Evolutionary conservation across 2,329 filamentous ascomycete species (phyloP).

Genomic region (Cercospora citrullina): DNA sequence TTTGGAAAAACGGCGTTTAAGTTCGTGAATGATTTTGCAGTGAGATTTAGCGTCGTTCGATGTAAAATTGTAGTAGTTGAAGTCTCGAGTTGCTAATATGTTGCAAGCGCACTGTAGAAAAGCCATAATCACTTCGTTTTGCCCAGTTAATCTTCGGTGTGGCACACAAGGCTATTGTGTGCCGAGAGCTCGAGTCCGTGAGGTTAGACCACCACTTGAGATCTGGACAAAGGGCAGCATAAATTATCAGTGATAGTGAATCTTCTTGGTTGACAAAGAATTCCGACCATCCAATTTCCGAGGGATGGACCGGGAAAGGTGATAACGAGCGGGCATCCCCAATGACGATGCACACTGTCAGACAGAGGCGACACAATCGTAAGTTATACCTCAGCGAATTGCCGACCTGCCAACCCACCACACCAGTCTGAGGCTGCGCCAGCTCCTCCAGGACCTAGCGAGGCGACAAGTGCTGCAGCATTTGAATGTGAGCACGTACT

Average conservation of each 20-base stretch:
- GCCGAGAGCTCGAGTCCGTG: not conserved
- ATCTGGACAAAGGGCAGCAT: not conserved
- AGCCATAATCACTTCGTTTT: not conserved
- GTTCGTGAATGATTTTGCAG: not conserved
- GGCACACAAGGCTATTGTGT: not conserved
- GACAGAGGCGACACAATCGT: not conserved
- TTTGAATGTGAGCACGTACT: not conserved
- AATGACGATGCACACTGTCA: not conserved
- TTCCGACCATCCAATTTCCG: not conserved
- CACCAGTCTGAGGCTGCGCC: not conserved
- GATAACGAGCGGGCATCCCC: not conserved
- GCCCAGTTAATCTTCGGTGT: not conserved
- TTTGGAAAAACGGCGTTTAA: not conserved
- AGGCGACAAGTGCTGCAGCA: not conserved
- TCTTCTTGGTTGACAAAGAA: not conserved
- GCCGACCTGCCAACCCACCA: not conserved
- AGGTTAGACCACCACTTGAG: not conserved
- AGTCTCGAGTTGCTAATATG: not conserved
- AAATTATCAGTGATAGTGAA: not conserved
- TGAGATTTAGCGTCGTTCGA: not conserved
- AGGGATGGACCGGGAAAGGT: not conserved
- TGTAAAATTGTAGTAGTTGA: not conserved
- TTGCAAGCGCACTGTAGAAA: not conserved
- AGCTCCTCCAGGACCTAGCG: not conserved
- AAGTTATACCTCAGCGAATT: not conserved